Conservation (phyloP, 768 basidiomycete species). For the Tricholoma saponaceum region DNA sequence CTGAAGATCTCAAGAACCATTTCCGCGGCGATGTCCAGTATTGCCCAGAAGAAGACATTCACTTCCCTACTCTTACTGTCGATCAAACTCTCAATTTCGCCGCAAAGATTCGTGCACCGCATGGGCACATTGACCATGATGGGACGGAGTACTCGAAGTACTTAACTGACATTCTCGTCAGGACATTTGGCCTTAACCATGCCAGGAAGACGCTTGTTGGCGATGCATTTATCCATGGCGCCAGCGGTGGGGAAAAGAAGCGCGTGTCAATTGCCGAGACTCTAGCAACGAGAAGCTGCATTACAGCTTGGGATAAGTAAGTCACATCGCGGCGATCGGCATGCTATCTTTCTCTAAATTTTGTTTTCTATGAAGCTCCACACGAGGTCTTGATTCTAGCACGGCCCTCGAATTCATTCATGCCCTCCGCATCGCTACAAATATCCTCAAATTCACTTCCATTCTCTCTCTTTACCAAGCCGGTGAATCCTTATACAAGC, state of each 20-base stretch:
- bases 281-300: constrained; percentile 50
- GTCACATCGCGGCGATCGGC: not conserved
- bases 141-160: constrained; percentile 40
- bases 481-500: constrained; percentile 57
- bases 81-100: constrained; percentile 71
- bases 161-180: constrained; percentile 54
- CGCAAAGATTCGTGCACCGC: constrained; percentile 63
- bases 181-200: constrained; percentile 75
- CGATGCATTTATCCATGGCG: constrained; percentile 54
- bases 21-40: constrained; percentile 87
- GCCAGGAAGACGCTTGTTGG: constrained; percentile 63
- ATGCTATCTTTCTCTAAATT: not conserved
- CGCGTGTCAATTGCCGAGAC: constrained; percentile 65
- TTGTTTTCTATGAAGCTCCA: constrained; percentile 42
- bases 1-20: constrained; percentile 55
- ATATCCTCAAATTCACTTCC: constrained; percentile 51
- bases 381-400: constrained; percentile 52
- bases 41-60: constrained; percentile 86
- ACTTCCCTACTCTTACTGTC: constrained; percentile 81
- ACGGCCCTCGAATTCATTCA: constrained; percentile 73
- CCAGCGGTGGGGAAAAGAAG: no score
- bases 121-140: constrained; percentile 39
- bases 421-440: constrained; percentile 60
- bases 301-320: constrained; percentile 37
- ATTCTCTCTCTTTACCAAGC: constrained; percentile 85